Percentiles rank a stretch among this genome's conserved stretches.
phyloP scores from a whole-genome alignment of 352 stramenopile species.

The Globisporangium yorkense region DNA sequence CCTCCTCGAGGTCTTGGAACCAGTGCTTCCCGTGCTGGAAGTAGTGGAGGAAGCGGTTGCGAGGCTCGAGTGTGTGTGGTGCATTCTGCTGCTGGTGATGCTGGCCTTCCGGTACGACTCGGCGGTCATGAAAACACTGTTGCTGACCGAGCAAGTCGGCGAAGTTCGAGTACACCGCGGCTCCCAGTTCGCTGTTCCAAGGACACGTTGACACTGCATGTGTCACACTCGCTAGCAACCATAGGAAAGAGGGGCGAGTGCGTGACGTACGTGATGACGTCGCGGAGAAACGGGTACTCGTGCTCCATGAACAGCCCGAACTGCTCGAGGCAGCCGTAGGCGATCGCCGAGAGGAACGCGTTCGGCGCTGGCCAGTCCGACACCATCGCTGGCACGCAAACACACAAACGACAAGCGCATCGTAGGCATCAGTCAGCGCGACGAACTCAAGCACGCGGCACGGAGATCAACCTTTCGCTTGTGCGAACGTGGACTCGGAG shows the following conservation, averaged over 20 bases:
- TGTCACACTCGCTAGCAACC: neutral
- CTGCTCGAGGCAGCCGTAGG: slow-evolving; percentile 45
- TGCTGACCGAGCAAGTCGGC: slow-evolving; percentile 13
- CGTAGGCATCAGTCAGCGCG: neutral
- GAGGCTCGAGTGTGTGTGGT: neutral
- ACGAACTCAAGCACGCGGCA: slow-evolving; percentile 4
- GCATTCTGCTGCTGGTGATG: slow-evolving; percentile 2
- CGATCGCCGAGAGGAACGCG: slow-evolving; percentile 42
- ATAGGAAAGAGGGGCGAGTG: neutral
- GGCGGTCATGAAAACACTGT: neutral
- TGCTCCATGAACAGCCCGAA: slow-evolving; percentile 32
- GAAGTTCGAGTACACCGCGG: slow-evolving; percentile 39
- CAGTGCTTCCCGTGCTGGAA: slow-evolving; percentile 46
- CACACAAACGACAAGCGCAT: neutral
- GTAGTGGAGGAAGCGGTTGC: slow-evolving; percentile 29
- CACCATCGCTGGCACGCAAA: slow-evolving; percentile 23
- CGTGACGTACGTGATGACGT: slow-evolving; percentile 20
- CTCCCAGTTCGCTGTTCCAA: slow-evolving; percentile 20
- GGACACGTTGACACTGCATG: neutral
- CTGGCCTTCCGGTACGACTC: neutral
- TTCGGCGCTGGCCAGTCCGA: slow-evolving; percentile 42
- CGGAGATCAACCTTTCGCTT: slow-evolving; percentile 32
- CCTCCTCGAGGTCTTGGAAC: slow-evolving; percentile 29
- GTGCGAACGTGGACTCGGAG: slow-evolving; percentile 51
- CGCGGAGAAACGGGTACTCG: slow-evolving; percentile 43